phyloP scores from a whole-genome alignment of 805 yeast genomes.

The Cyberlindnera galapagoensis region DNA sequence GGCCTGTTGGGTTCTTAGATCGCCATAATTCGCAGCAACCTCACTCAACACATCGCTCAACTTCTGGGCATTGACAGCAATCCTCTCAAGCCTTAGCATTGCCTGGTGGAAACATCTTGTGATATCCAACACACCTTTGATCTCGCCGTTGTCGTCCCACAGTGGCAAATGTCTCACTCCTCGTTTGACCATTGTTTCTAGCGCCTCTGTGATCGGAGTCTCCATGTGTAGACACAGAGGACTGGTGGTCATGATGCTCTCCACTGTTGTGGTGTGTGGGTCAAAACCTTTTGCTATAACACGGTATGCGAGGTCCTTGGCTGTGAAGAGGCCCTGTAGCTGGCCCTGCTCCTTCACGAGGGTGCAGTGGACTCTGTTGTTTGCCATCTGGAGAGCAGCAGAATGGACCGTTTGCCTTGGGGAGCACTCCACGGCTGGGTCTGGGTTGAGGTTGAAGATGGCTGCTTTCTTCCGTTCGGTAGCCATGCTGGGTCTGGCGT shows the following conservation, averaged over 20 bases:
- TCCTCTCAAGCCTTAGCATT: conserved; percentile 35
- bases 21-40: conserved; percentile 25
- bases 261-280: conserved; percentile 25
- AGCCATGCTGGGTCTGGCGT: no score
- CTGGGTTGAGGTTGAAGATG: conserved; percentile 26
- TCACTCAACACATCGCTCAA: conserved; percentile 24
- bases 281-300: conserved; percentile 29
- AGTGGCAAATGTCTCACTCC: conserved; percentile 40
- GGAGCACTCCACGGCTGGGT: conserved; percentile 30
- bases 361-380: conserved; percentile 35
- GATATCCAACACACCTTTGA: conserved; percentile 39
- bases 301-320: conserved; percentile 40
- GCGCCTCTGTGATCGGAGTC: conserved; percentile 36
- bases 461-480: conserved; percentile 11
- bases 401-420: conserved; percentile 27
- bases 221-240: conserved; percentile 31
- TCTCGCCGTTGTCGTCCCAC: conserved; percentile 28
- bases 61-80: conserved; percentile 32
- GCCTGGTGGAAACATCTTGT: conserved; percentile 43
- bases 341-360: conserved; percentile 27
- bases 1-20: conserved; percentile 18
- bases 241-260: conserved; percentile 32
- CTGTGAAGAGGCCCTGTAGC: conserved; percentile 36
- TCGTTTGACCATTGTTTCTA: conserved; percentile 34
- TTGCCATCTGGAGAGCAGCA: conserved; percentile 33